phyloP scores from a whole-genome alignment of 2,329 filamentous ascomycete species.

The Penicillium sp. region DNA sequence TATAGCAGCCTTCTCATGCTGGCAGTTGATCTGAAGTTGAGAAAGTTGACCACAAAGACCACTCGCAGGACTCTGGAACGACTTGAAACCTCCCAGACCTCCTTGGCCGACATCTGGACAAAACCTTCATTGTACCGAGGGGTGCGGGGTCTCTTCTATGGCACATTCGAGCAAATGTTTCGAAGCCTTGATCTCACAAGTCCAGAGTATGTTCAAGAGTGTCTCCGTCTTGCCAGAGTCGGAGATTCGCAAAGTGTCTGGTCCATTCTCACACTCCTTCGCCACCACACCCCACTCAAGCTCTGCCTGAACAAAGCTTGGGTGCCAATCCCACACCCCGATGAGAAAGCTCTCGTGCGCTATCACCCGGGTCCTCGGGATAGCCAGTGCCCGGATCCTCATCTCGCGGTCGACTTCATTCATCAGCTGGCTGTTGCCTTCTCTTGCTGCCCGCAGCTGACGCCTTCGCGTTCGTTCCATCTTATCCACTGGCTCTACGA shows the following conservation, averaged over 20 bases:
- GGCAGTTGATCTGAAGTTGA: slow-evolving; percentile 27
- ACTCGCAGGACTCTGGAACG: slow-evolving; percentile 24
- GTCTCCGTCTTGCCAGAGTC: slow-evolving; percentile 31
- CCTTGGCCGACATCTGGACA: slow-evolving; percentile 30
- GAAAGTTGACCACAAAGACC: slow-evolving; percentile 23
- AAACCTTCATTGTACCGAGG: slow-evolving; percentile 28
- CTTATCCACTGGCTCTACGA: slow-evolving; percentile 49
- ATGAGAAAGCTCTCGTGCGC: slow-evolving; percentile 27
- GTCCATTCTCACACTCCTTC: slow-evolving; percentile 35
- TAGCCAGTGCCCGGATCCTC: slow-evolving; percentile 30
- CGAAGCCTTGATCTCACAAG: slow-evolving; percentile 35
- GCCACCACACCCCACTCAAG: slow-evolving; percentile 39
- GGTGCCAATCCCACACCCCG: slow-evolving; percentile 21
- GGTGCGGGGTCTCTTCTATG: slow-evolving; percentile 26
- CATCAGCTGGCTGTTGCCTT: slow-evolving; percentile 47
- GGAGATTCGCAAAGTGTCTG: slow-evolving; percentile 28
- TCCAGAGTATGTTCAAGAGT: slow-evolving; percentile 30
- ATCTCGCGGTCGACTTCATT: slow-evolving; percentile 43
- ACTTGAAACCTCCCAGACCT: slow-evolving; percentile 28
- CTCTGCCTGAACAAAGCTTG: slow-evolving; percentile 37
- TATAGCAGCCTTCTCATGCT: slow-evolving; percentile 30
- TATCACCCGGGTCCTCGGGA: slow-evolving; percentile 24
- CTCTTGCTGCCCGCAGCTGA: slow-evolving; percentile 37
- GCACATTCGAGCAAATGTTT: slow-evolving; percentile 32
- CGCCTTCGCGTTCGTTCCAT: slow-evolving; percentile 44